Percentiles rank a stretch among this genome's conserved stretches.
Evolutionary conservation across 805 yeast genomes (phyloP).

Genomic region (Candida quercuum): DNA sequence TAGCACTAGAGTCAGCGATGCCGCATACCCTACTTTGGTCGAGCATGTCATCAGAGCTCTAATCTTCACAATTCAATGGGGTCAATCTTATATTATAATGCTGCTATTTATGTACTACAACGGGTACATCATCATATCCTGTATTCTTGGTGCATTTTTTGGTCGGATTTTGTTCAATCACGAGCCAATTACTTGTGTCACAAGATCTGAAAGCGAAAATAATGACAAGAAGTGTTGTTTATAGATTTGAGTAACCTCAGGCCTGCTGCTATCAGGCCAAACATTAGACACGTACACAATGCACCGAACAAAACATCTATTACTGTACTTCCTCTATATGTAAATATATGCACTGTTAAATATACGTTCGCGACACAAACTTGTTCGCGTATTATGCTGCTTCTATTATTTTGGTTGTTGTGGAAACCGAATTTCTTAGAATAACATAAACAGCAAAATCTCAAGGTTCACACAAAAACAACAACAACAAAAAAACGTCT

Average conservation of each 20-base stretch:
- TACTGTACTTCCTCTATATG: too few species aligned
- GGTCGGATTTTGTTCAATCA: conserved; percentile 51
- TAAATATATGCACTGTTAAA: too few species aligned
- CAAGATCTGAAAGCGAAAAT: conserved; percentile 22
- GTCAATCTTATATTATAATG: conserved; percentile 61
- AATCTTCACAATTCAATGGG: conserved; percentile 56
- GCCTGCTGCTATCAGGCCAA: too few species aligned
- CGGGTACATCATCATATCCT: conserved; percentile 60
- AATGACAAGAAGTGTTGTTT: conserved; percentile 31
- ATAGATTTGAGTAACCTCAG: conserved; percentile 10
- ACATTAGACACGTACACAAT: too few species aligned
- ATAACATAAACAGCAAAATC: too few species aligned
- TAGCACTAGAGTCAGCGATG: conserved; percentile 10
- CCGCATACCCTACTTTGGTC: conserved; percentile 34
- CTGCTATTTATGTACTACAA: conserved; percentile 72
- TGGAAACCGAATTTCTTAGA: background rate
- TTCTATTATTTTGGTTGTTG: too few species aligned
- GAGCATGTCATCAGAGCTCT: conserved; percentile 48
- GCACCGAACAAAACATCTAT: too few species aligned
- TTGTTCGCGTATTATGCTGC: too few species aligned
- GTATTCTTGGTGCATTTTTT: conserved; percentile 55
- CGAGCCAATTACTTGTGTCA: conserved; percentile 32
- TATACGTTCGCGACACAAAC: too few species aligned
- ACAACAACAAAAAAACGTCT: too few species aligned
- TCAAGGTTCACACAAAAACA: background rate